phyloP scores from a whole-genome alignment of 2,329 filamentous ascomycete species.

The Penicillium sp. region DNA sequence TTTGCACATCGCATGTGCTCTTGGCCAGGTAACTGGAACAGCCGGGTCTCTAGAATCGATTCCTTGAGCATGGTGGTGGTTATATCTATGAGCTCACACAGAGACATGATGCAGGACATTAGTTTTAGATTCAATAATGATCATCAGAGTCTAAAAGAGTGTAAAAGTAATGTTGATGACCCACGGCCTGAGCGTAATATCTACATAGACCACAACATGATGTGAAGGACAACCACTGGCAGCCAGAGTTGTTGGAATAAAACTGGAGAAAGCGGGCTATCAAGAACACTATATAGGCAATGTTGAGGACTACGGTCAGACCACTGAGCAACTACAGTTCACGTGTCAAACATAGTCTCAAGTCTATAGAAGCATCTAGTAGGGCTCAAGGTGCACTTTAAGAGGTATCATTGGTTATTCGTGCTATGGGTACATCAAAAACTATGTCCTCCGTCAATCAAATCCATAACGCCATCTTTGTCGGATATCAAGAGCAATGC shows the following conservation, averaged over 20 bases:
- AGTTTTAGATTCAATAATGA: not conserved
- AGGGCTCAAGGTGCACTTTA: not conserved
- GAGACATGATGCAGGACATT: not conserved
- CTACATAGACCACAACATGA: not conserved
- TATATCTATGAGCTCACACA: not conserved
- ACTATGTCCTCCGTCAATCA: not conserved
- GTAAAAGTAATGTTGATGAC: not conserved
- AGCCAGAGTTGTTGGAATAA: not conserved
- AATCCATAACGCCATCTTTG: slow-evolving; percentile 2
- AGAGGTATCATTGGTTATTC: slow-evolving; percentile 5
- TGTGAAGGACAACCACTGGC: not conserved
- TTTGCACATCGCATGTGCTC: not conserved
- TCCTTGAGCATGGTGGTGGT: not conserved
- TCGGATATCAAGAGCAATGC: slow-evolving; percentile 8
- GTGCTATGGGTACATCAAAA: not conserved
- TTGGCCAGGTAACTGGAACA: not conserved
- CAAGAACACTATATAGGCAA: not conserved
- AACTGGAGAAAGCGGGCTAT: not conserved
- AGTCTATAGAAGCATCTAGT: not conserved
- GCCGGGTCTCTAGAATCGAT: not conserved
- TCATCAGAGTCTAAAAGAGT: not conserved
- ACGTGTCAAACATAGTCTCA: not conserved
- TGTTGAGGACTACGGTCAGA: not conserved
- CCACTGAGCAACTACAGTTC: not conserved
- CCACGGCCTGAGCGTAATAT: not conserved